phyloP scores from a whole-genome alignment of 306 rosid species.

The Astragalus membranaceus region DNA sequence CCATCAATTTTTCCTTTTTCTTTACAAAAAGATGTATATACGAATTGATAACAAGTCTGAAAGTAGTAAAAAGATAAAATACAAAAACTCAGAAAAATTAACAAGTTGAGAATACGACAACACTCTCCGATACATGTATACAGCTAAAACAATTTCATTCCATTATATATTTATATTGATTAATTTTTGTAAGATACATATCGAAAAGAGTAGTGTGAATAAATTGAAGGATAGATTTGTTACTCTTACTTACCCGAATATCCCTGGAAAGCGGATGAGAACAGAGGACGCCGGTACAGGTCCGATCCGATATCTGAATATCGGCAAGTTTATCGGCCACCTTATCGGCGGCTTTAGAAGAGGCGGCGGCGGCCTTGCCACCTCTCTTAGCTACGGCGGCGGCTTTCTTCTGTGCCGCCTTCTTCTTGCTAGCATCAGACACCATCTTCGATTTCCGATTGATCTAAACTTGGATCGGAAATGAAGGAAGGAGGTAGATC shows the following conservation, averaged over 20 bases:
- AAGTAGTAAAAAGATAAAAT: too few relatives aligned
- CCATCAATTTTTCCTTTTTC: not conserved
- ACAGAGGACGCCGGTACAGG: constrained; percentile 89
- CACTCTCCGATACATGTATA: too few relatives aligned
- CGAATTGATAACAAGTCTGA: too few relatives aligned
- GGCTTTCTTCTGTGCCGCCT: constrained; percentile 92
- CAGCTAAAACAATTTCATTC: not conserved
- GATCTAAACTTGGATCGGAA: not conserved
- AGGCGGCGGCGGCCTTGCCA: constrained; percentile 41
- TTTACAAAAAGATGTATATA: too few relatives aligned
- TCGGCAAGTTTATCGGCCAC: constrained; percentile 41
- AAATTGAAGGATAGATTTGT: not conserved
- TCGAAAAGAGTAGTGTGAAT: not conserved
- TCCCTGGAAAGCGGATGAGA: constrained; percentile 93
- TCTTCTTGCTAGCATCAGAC: constrained; percentile 97
- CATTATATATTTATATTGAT: not conserved
- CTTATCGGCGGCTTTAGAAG: constrained; percentile 54
- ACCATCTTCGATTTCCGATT: constrained; percentile 48
- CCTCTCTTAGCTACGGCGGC: constrained; percentile 98
- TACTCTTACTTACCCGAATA: constrained; percentile 52
- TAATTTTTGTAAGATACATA: not conserved
- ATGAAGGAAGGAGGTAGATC: not conserved
- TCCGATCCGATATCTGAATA: constrained; percentile 78
- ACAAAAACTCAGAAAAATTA: too few relatives aligned
- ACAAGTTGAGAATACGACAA: too few relatives aligned